Conservation (phyloP, 148 eudicot species). For the Camellia sinensis region DNA sequence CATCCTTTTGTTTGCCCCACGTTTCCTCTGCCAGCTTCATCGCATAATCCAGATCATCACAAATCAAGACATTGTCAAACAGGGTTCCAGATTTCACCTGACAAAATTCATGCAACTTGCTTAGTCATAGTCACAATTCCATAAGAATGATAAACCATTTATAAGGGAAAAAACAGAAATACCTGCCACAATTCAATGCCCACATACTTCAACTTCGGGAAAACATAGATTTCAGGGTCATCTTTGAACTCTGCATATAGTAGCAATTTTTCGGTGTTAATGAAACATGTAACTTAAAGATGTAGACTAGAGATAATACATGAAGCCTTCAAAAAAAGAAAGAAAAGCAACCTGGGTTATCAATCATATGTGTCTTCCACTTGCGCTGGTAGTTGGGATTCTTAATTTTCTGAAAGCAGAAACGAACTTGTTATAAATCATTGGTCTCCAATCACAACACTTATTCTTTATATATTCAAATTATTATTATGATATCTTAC, state of each 20-base stretch:
- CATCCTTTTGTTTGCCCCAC: slow-evolving; percentile 96
- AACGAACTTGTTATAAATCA: no score
- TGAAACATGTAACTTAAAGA: no score
- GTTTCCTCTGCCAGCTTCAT: slow-evolving; percentile 84
- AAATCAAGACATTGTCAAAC: slow-evolving; percentile 87
- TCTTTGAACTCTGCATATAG: slow-evolving; percentile 73
- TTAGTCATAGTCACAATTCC: not conserved
- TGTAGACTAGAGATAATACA: no score
- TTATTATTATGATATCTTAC: no score
- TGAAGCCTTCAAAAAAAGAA: no score
- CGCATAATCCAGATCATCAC: slow-evolving; percentile 90
- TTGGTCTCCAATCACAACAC: no score
- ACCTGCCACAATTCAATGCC: slow-evolving; percentile 99
- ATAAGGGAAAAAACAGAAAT: not conserved
- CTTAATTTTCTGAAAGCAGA: no score
- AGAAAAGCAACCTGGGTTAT: no score
- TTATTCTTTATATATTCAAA: no score
- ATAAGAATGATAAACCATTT: not conserved
- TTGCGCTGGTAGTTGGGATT: no score
- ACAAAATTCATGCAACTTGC: not conserved
- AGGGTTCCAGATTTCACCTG: slow-evolving; percentile 98
- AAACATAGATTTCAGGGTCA: slow-evolving; percentile 83
- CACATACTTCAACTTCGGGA: slow-evolving; percentile 77
- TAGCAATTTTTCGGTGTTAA: not conserved
- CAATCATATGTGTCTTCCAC: no score